phyloP scores from a whole-genome alignment of 352 stramenopile species.

The Pythium phragmitis region DNA sequence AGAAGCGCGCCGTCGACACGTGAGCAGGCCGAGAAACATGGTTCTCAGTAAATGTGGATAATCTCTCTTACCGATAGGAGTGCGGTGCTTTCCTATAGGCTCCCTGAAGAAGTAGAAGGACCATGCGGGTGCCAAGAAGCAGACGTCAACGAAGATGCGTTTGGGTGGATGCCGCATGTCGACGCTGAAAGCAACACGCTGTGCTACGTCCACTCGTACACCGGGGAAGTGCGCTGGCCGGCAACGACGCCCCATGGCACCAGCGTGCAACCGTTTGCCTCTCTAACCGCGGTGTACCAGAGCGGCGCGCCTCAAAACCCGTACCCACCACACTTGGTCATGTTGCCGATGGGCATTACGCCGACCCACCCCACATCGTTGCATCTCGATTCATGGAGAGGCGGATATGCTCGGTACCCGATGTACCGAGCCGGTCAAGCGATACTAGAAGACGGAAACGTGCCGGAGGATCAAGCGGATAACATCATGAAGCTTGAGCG shows the following conservation, averaged over 20 bases:
- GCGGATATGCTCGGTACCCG: constrained; percentile 57
- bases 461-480: not conserved
- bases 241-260: too few relatives aligned
- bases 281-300: not conserved
- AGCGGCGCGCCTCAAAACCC: constrained; percentile 35
- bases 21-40: not conserved
- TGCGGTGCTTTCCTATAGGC: not conserved
- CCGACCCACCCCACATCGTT: constrained; percentile 32
- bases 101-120: not conserved
- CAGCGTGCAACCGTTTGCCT: not conserved
- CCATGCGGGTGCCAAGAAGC: not conserved
- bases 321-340: constrained; percentile 55
- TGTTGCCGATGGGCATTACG: constrained; percentile 54
- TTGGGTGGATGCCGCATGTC: constrained; percentile 59
- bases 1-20: not conserved
- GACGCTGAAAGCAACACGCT: constrained; percentile 46
- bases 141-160: constrained; percentile 16
- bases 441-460: not conserved
- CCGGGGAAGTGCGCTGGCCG: constrained; percentile 67
- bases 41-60: too few relatives aligned
- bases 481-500: constrained; percentile 10
- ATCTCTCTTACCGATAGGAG: not conserved
- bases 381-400: constrained; percentile 17
- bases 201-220: constrained; percentile 70
- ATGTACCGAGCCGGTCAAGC: constrained; percentile 17